A percentile compares a stretch with the other conserved stretches of the same genome.
Evolutionary conservation across 257 asterid species (phyloP).

Genomic region (Lycium barbarum): DNA sequence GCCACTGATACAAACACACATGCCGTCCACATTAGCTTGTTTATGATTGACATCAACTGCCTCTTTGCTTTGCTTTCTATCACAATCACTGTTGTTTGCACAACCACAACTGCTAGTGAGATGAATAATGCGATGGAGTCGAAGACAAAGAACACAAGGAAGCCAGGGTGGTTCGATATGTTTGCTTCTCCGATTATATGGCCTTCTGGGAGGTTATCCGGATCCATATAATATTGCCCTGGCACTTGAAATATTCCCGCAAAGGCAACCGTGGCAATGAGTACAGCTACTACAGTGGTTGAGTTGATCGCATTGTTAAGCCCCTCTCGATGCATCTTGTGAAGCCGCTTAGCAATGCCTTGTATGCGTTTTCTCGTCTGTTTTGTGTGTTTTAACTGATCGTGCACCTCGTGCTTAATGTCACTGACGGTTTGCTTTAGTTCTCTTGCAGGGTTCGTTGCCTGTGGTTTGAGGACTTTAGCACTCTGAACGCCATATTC

Average conservation of each 20-base stretch:
- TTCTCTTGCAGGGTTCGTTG: slow-evolving; percentile 51
- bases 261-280: slow-evolving; percentile 56
- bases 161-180: slow-evolving; percentile 43
- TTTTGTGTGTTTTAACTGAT: slow-evolving; percentile 52
- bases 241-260: slow-evolving; percentile 61
- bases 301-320: slow-evolving; percentile 64
- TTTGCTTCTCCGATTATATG: slow-evolving; percentile 56
- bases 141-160: slow-evolving; percentile 52
- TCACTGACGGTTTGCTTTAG: slow-evolving; percentile 59
- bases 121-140: slow-evolving; percentile 59
- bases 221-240: slow-evolving; percentile 52
- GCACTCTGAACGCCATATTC: slow-evolving; percentile 46
- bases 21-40: slow-evolving; percentile 63
- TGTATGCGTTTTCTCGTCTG: slow-evolving; percentile 54
- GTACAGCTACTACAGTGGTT: slow-evolving; percentile 60
- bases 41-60: slow-evolving; percentile 60
- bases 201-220: slow-evolving; percentile 40
- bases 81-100: slow-evolving; percentile 58
- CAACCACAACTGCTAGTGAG: slow-evolving; percentile 60
- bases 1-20: slow-evolving; percentile 56
- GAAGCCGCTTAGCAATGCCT: slow-evolving; percentile 53
- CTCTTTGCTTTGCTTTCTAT: slow-evolving; percentile 63
- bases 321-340: slow-evolving; percentile 59
- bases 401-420: slow-evolving; percentile 59
- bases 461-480: slow-evolving; percentile 42